Base-by-base conservation (phyloP, 2,329 filamentous ascomycete genomes). In the Diaporthe velutina region DNA sequence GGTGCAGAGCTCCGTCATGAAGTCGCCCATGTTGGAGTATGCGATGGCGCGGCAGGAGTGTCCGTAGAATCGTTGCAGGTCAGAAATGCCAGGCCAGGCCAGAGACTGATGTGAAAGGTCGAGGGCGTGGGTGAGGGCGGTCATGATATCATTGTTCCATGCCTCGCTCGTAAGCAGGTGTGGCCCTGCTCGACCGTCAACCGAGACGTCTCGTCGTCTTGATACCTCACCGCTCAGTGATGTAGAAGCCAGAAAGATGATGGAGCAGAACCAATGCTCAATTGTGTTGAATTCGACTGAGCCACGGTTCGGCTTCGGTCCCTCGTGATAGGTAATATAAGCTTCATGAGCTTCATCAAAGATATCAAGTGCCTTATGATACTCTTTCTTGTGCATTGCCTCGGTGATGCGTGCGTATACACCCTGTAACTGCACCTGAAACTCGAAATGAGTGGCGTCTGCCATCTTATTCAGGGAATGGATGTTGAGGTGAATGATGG, bases 361-460 rank as follows among this genome's bases (percentile, higher is more conserved):
- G 28, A 19, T 22, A 2, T 3, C 0, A 6, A 48, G 13, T 2
- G 42, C 30, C 10, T 33, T 1, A 0, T 2, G 6, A 15, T 33
- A 10, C 2, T 50, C 2, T 35, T 15, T 25, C 10, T 50, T 22
- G 12, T 5, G 19, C 13, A 66, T 19, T 12, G 7, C 50, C 28
- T n/a, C 1, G 22, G 10, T 25, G 6, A 15, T n/a, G 12, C 15
- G 19, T 4, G n/a, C n/a, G n/a, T n/a, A n/a, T n/a, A n/a, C n/a
- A n/a, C 7, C 10, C 42, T n/a, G 12, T 19, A 66, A 35, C 2
- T 25, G 22, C 10, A 9, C 25, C 9, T 9, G 15, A 7, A 61
- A 17, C 13, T 28, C 58, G 3, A 9, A 15, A 13, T 19, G 38
- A 40, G 35, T 33, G 19, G 38, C n/a, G n/a, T n/a, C n/a, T n/a